These are phyloP conservation scores for Marsdenia floribunda DNA, from an alignment of 257 asterid genomes.

Conservation along the genomic window DNA sequence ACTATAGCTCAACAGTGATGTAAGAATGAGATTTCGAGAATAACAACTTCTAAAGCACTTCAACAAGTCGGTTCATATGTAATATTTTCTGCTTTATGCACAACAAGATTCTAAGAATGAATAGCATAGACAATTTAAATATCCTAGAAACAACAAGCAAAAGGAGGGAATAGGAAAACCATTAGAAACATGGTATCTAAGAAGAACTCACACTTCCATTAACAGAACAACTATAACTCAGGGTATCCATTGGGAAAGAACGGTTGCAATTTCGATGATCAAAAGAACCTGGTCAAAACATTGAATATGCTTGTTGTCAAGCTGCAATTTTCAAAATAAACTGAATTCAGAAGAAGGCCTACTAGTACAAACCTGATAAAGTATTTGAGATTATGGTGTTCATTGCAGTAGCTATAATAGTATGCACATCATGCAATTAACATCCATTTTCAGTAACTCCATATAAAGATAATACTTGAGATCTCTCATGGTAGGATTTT, in stretches of 20 bases:
- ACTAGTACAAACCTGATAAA: conserved; percentile 40
- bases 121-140: background rate
- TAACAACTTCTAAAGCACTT: background rate
- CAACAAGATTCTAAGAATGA: background rate
- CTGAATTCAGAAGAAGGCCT: background rate
- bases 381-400: conserved; percentile 22
- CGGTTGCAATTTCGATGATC: conserved; percentile 25
- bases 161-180: too few species aligned
- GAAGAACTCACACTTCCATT: conserved; percentile 42
- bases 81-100: background rate
- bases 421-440: conserved; percentile 25
- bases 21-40: background rate
- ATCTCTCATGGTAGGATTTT: conserved; percentile 72
- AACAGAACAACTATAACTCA: conserved; percentile 12
- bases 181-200: background rate
- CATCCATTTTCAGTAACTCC: conserved; percentile 34
- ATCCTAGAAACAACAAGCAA: background rate
- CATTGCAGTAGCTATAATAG: conserved; percentile 22
- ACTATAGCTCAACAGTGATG: background rate
- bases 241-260: conserved; percentile 22
- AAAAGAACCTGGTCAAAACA: conserved; percentile 28
- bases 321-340: background rate
- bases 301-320: background rate
- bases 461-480: conserved; percentile 42
- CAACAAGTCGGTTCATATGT: background rate